A percentile compares a stretch with the other conserved stretches of the same genome.
Evolutionary conservation across 805 yeast genomes (phyloP).

Genomic region (Metschnikowia orientalis): DNA sequence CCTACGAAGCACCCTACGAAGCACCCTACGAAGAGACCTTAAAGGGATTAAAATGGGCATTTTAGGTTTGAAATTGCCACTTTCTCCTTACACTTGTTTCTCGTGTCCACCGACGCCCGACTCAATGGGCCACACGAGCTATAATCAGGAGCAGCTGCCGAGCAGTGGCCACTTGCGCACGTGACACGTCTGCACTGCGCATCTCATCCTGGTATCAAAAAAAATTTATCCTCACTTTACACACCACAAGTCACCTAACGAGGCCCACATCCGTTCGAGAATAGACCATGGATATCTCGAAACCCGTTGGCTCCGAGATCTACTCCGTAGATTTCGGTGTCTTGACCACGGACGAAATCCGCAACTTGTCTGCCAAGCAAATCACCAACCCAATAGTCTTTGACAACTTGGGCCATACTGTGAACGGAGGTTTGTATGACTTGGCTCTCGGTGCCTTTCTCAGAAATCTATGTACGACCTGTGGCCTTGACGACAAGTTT

Average conservation of each 20-base stretch:
- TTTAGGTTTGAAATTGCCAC: too few relatives aligned
- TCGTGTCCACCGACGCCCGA: too few relatives aligned
- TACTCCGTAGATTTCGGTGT: conserved; percentile 89
- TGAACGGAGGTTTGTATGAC: conserved; percentile 90
- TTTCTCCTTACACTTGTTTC: too few relatives aligned
- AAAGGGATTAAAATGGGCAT: too few relatives aligned
- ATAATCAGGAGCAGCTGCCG: too few relatives aligned
- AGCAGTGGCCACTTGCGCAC: conserved; percentile 1
- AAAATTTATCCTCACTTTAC: conserved; percentile 6
- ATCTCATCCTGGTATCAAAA: conserved; percentile 12
- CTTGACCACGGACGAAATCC: conserved; percentile 74
- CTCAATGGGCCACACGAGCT: too few relatives aligned
- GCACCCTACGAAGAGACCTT: too few relatives aligned
- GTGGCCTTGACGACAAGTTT: conserved; percentile 89
- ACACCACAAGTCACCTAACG: conserved; percentile 1
- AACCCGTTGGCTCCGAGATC: conserved; percentile 94
- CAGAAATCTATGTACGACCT: conserved; percentile 84
- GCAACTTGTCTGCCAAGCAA: conserved; percentile 88
- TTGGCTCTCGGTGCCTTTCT: conserved; percentile 92
- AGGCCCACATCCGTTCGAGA: neutral
- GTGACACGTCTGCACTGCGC: conserved; percentile 5
- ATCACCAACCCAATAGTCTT: conserved; percentile 93
- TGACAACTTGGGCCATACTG: conserved; percentile 94
- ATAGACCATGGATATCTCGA: conserved; percentile 89
- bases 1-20: too few relatives aligned